These are phyloP conservation scores for Primulina huaijiensis DNA, from an alignment of 257 asterid genomes.

Conservation along the genomic window DNA sequence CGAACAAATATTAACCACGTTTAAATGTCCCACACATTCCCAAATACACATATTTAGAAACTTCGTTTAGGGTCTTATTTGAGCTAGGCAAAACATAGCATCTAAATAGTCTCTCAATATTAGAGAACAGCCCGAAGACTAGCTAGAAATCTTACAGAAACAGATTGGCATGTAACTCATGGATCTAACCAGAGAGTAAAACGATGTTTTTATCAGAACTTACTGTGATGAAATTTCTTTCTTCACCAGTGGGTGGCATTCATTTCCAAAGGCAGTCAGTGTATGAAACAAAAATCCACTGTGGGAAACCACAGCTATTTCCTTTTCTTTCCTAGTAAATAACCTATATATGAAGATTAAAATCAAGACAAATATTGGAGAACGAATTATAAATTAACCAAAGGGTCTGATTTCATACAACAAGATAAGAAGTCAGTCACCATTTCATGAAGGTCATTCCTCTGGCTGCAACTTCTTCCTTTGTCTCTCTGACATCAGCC, in stretches of 20 bases:
- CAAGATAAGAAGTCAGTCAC: constrained; percentile 34
- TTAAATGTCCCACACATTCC: no score
- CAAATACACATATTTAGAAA: background rate
- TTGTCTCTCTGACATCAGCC: constrained; percentile 79
- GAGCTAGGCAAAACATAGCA: no score
- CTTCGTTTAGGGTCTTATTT: background rate
- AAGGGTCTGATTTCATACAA: constrained; percentile 16
- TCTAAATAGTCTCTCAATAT: background rate
- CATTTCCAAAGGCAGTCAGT: constrained; percentile 58
- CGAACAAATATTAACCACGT: no score
- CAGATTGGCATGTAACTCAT: background rate
- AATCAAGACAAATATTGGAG: constrained; percentile 9
- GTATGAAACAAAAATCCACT: constrained; percentile 87
- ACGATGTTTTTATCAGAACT: constrained; percentile 29
- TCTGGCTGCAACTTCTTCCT: constrained; percentile 69
- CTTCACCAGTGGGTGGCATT: constrained; percentile 64
- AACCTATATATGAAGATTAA: constrained; percentile 48
- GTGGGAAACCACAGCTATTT: constrained; percentile 88
- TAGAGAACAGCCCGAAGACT: background rate
- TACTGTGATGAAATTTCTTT: constrained; percentile 72
- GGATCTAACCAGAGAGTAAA: background rate
- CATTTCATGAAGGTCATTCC: constrained; percentile 78
- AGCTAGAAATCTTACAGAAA: constrained; percentile 10
- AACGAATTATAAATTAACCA: constrained; percentile 5
- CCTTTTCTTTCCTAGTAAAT: constrained; percentile 72